Percentiles rank a stretch among this genome's conserved stretches.
Evolutionary conservation across 257 asterid species (phyloP).

Genomic region (Voacanga thouarsii): DNA sequence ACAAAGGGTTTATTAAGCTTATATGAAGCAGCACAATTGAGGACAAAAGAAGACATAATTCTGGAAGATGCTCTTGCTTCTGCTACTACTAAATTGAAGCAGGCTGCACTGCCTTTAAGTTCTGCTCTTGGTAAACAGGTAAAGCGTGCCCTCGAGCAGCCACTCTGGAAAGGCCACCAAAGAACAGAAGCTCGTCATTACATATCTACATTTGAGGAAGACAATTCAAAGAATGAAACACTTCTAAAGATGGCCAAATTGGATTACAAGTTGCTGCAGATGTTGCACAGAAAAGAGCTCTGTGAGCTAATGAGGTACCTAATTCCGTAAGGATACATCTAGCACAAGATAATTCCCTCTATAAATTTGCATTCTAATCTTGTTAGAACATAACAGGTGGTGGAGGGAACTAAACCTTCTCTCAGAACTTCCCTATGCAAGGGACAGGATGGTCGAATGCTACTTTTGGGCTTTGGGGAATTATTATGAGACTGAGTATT

Average conservation of each 20-base stretch:
- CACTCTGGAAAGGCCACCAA: conserved; percentile 21
- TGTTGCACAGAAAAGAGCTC: conserved; percentile 29
- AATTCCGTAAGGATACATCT: too few relatives aligned
- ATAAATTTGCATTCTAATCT: too few relatives aligned
- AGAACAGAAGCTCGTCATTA: conserved; percentile 27
- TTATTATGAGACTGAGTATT: conserved; percentile 17
- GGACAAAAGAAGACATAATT: conserved; percentile 30
- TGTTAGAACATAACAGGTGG: conserved; percentile 5
- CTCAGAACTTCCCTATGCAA: conserved; percentile 22
- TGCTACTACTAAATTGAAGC: conserved; percentile 19
- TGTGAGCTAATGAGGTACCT: conserved; percentile 20
- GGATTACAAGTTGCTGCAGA: conserved; percentile 28
- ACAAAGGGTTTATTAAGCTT: conserved; percentile 26
- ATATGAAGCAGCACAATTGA: conserved; percentile 38
- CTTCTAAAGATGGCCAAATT: conserved; percentile 31
- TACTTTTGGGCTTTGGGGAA: conserved; percentile 27
- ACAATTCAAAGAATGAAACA: conserved; percentile 2
- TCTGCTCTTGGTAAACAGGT: conserved; percentile 13
- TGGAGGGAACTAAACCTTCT: conserved; percentile 21
- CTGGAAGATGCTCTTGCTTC: conserved; percentile 32
- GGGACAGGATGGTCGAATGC: conserved; percentile 29
- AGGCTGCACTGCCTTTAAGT: neutral
- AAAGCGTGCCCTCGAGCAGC: conserved; percentile 17
- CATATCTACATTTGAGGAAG: conserved; percentile 22
- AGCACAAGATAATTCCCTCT: too few relatives aligned